Percentiles rank a stretch among this genome's conserved stretches.
Evolutionary conservation across 2,329 filamentous ascomycete species (phyloP).

Genomic region (Fusarium globosum): DNA sequence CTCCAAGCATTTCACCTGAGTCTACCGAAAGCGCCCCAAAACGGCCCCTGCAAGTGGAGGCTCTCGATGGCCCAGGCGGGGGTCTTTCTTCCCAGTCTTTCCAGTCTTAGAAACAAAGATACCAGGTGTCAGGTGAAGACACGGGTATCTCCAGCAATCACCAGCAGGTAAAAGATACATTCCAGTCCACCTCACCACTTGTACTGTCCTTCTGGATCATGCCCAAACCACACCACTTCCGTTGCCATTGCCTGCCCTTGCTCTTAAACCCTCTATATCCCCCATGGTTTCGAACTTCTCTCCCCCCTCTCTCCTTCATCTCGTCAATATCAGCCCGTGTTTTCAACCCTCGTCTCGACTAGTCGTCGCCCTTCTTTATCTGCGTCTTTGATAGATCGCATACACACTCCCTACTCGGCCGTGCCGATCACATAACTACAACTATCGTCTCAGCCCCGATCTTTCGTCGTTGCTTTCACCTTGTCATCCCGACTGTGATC

Average conservation of each 20-base stretch:
- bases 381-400: slow-evolving; percentile 66
- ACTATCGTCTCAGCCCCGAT: slow-evolving; percentile 34
- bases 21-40: slow-evolving; percentile 30
- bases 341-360: slow-evolving; percentile 42
- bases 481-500: slow-evolving; percentile 34
- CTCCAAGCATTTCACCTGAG: slow-evolving; percentile 26
- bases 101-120: slow-evolving; percentile 26
- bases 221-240: slow-evolving; percentile 9
- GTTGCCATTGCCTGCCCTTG: not conserved
- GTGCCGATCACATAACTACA: slow-evolving; percentile 47
- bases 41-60: slow-evolving; percentile 36
- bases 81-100: not conserved
- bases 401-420: slow-evolving; percentile 48
- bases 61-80: slow-evolving; percentile 13
- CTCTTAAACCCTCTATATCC: slow-evolving; percentile 39
- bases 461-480: slow-evolving; percentile 31
- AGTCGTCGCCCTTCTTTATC: slow-evolving; percentile 46
- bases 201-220: slow-evolving; percentile 19
- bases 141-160: slow-evolving; percentile 6
- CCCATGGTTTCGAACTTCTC: slow-evolving; percentile 27
- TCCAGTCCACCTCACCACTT: not conserved
- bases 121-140: slow-evolving; percentile 9
- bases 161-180: slow-evolving; percentile 11
- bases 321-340: slow-evolving; percentile 29
- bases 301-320: slow-evolving; percentile 40